Evolutionary conservation across 345 rosid genomes (phyloP), one percentile per base, ranked within the genome.

Genomic region (Geranium rotundifolium): DNA sequence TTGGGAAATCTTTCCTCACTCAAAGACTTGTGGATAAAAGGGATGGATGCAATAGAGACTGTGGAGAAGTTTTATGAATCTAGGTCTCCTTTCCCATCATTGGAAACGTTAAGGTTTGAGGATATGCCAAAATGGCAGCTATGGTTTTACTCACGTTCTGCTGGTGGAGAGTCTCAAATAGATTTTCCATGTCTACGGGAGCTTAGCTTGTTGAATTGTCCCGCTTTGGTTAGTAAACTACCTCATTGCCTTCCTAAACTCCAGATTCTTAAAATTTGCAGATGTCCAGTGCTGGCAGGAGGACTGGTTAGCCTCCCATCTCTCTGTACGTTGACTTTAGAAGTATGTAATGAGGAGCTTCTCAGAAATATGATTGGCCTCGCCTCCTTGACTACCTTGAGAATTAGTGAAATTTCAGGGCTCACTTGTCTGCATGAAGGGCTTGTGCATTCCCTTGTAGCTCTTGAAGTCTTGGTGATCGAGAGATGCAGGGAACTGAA

Each of bases 1-100:
- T 0, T 67, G 10, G 71, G 71, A 29, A 15, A 17, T 39, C 64
- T 73, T 17, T 29, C 67, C 12, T 62, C 41, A n/a, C 67, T 73
- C 17, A 62, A 18, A 23, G 29, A 63, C 23, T 56, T 73, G 63
- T 46, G 9, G 12, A 54, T 73, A 17, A 17, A 41, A 61, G 57
- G 69, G 13, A 54, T 61, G 69, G 57, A n/a, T 41, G 57, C n/a
- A 12, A 57, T 65, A 16, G 50, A 62, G 16, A 29, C 17, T 7
- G 54, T 73, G 16, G 73, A 61, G 18, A 63, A 70, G 50, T 63
- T 74, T 41, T 63, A 49, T 64, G 62, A 68, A 37, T 68, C 8
- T 34, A 27, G 17, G 65, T 56, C 19, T 37, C 54, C 62, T 19
- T 74, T 70, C 59, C 66, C 57, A 0, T 64, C 66, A 49, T 50